phyloP scores from a whole-genome alignment of 2,329 filamentous ascomycete genomes.

The Fonsecaea erecta region DNA sequence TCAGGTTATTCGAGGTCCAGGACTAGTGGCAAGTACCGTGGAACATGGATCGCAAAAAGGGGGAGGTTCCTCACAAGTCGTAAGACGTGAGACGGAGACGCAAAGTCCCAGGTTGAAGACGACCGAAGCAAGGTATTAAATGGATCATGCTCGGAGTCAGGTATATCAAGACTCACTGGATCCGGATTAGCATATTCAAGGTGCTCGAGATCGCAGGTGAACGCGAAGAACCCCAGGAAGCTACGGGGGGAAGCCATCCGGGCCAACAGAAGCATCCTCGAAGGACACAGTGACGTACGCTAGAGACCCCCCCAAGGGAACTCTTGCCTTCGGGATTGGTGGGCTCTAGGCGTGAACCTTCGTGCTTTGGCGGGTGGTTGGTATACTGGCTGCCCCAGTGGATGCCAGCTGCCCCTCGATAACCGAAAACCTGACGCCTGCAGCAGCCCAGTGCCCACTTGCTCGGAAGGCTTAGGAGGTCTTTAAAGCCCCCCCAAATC shows the following conservation, averaged over 20 bases:
- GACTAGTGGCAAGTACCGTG: slow-evolving; percentile 28
- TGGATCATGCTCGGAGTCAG: neutral
- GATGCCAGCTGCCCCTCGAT: slow-evolving; percentile 2
- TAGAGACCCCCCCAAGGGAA: neutral
- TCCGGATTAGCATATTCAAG: neutral
- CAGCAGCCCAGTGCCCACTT: neutral
- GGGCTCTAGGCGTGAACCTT: slow-evolving; percentile 1
- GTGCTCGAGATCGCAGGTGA: neutral
- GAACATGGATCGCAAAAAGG: neutral
- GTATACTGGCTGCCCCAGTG: neutral
- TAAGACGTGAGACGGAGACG: neutral
- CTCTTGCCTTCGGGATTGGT: neutral
- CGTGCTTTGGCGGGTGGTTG: neutral
- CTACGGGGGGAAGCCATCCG: neutral
- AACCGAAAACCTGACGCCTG: neutral
- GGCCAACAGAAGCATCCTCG: neutral
- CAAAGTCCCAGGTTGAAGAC: neutral
- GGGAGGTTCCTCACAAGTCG: neutral
- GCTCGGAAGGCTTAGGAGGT: neutral
- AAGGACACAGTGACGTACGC: neutral
- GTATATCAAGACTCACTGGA: neutral
- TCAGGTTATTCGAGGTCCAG: neutral
- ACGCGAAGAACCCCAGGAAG: neutral
- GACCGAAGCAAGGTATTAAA: neutral
- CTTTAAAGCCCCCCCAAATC: neutral